Base-by-base conservation (phyloP, 2,329 filamentous ascomycete genomes). In the Dactylonectria estremocensis region DNA sequence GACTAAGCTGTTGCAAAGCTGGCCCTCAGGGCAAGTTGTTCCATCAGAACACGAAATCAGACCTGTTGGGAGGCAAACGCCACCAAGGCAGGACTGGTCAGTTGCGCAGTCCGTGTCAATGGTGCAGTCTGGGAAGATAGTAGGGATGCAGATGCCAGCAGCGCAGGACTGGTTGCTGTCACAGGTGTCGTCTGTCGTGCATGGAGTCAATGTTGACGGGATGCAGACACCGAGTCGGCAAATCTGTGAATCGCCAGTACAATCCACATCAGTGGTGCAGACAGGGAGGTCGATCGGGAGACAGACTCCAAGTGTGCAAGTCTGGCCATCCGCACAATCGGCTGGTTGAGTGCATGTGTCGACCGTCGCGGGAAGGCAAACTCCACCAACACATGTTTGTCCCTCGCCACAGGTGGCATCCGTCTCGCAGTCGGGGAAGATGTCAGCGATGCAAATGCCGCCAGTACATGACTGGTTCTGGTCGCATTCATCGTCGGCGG, bases 331-430 rank as follows among this genome's bases (percentile, higher is more conserved):
- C 5, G 45, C 28, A 37, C 61, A 64, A 20, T 48, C 61, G 18
- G 54, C 22, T 7, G 52, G 14, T 1, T 11, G 16, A 2, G 24
- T 52, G 13, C 61, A 64, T 2, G 54, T 35, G 2, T 11, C 1
- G 24, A 64, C 6, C 7, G 40, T 22, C 24, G 46, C 49, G 16
- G 62, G 56, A 13, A 65, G 55, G 46, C 61, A 64, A 11, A 64
- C 46, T 14, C 40, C 55, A 11, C 46, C 48, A 20, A 48, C 52
- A 5, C 61, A 64, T 7, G 54, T 53, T 24, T 64, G 46, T 13
- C 58, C 63, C 8, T 37, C 11, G 6, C 5, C 58, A 5, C 63
- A 66, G 11, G 56, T 35, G 1, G 8, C 4, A 5, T 40, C 13
- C 3, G 37, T 31, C 14, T 52, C 40, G 10, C 62, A 65, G 24